Base-by-base conservation (phyloP, 148 eudicot species). In the Persicaria tinctoria region DNA sequence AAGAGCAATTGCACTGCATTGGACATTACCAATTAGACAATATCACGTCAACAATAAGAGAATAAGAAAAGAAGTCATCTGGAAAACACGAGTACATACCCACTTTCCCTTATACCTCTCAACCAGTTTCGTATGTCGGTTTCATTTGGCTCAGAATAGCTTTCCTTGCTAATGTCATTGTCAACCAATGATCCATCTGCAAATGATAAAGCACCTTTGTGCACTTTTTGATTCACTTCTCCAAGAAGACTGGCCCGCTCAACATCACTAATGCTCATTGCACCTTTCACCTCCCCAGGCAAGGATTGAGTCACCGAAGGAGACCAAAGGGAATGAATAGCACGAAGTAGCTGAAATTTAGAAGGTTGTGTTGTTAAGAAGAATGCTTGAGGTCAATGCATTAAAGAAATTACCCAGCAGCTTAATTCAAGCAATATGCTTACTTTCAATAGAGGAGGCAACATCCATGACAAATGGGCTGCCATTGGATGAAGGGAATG, bases 271-370 rank as follows among this genome's bases (percentile, higher is more conserved):
- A 96, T 90, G 76, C 68, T 74, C 88, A 96, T 83, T 79, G 97
- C 99, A 73, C 89, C 99, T 85, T 86, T 96, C 68, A 96, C 75
- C 80, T 88, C 94, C 81, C 83, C 93, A 78, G 99, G 95, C 76
- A 96, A 85, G 44, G 87, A 80, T 78, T 89, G 97, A 81, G 81
- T 81, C 55, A 92, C 91, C 70, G 89, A 46, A 68, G 95, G 90
- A 78, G 97, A 90, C 99, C 99, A 96, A 73, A 96, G 93, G 75
- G 97, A 96, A 90, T 96, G 99, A 50, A 92, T 51, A 62, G 93
- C 89, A 77, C 99, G 99, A 57, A 96, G 91, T 74, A 96, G 89
- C 99, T 95, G 88, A 76, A 80, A 41, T 10, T 41, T 80, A 54
- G 72, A 51, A 66, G 70, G 16, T 13, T 3, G 16, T 18, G 41